Percentiles rank a stretch among this genome's conserved stretches.
Conservation (phyloP, 2,329 filamentous ascomycete species). For the Alternaria hordeiaustralica region DNA sequence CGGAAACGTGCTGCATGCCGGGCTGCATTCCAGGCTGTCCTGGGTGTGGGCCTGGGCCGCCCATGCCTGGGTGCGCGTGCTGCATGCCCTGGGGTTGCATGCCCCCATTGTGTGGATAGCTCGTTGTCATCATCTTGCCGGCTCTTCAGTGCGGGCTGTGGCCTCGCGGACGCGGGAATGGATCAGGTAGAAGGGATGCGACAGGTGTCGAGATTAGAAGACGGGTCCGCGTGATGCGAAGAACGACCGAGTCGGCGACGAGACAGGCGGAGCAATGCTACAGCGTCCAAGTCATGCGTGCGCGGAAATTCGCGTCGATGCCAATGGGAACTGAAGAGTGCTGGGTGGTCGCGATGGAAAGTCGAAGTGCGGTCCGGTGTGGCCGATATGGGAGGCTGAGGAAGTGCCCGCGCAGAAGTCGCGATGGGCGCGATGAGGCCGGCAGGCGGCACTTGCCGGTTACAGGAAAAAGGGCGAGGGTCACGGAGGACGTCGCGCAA, state of each 20-base stretch:
- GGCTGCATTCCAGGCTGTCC: slow-evolving; percentile 71
- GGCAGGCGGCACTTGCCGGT: slow-evolving; percentile 35
- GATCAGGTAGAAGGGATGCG: slow-evolving; percentile 9
- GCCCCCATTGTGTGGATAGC: slow-evolving; percentile 71
- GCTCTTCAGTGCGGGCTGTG: slow-evolving; percentile 16
- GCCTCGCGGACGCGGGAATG: slow-evolving; percentile 17
- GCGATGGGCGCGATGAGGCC: slow-evolving; percentile 28
- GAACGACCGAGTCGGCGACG: slow-evolving; percentile 7
- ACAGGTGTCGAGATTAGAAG: slow-evolving; percentile 1
- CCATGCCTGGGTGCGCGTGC: slow-evolving; percentile 65
- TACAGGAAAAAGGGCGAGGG: slow-evolving; percentile 27
- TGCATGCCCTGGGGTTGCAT: slow-evolving; percentile 77
- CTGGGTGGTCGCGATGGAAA: slow-evolving; percentile 5
- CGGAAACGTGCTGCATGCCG: slow-evolving; percentile 74
- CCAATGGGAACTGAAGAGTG: not conserved
- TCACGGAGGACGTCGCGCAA: slow-evolving; percentile 19
- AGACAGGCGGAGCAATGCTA: slow-evolving; percentile 9
- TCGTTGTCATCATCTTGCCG: slow-evolving; percentile 70
- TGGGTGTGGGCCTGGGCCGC: slow-evolving; percentile 72
- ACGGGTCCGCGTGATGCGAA: slow-evolving; percentile 5
- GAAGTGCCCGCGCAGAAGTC: slow-evolving; percentile 24
- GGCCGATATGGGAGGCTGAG: slow-evolving; percentile 9
- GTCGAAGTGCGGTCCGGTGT: slow-evolving; percentile 2
- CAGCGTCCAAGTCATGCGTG: slow-evolving; percentile 22
- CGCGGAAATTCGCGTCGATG: slow-evolving; percentile 12